Percentiles rank a stretch among this genome's conserved stretches.
Evolutionary conservation across 352 stramenopile genomes (phyloP).

Genomic region (Globisporangium echinulatum): DNA sequence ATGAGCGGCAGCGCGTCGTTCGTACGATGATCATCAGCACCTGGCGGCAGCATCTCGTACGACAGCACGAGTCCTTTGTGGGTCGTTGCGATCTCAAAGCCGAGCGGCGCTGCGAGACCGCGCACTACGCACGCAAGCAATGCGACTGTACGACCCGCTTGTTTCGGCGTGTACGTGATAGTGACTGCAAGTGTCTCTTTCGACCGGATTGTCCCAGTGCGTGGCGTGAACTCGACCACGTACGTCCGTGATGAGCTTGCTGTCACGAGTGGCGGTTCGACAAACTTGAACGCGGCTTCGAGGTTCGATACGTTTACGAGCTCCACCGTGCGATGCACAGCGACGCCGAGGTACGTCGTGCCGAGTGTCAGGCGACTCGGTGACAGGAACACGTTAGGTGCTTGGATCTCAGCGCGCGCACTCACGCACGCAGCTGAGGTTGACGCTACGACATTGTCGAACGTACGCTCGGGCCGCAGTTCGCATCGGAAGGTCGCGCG

Average conservation of each 20-base stretch:
- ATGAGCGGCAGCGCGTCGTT: conserved; percentile 13
- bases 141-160: conserved; percentile 40
- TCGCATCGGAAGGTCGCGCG: conserved; percentile 40
- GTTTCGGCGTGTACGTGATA: conserved; percentile 52
- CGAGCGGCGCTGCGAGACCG: conserved; percentile 48
- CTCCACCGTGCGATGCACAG: conserved; percentile 33
- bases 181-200: conserved; percentile 49
- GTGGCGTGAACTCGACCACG: conserved; percentile 36
- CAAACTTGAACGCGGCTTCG: conserved; percentile 67
- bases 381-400: conserved; percentile 64
- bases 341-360: conserved; percentile 62
- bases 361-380: conserved; percentile 39
- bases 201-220: conserved; percentile 40
- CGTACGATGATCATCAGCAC: background rate
- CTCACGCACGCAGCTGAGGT: conserved; percentile 20
- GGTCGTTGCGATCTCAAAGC: conserved; percentile 51
- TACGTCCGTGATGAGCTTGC: conserved; percentile 29
- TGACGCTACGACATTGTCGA: conserved; percentile 3
- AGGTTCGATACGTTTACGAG: conserved; percentile 83
- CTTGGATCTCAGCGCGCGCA: conserved; percentile 70
- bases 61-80: conserved; percentile 75
- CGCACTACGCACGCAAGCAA: conserved; percentile 60
- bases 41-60: conserved; percentile 46
- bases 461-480: conserved; percentile 21
- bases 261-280: conserved; percentile 39